These are phyloP conservation scores for Ambrosiella cleistominuta DNA, from an alignment of 2,329 filamentous ascomycete species.

Conservation along the genomic window DNA sequence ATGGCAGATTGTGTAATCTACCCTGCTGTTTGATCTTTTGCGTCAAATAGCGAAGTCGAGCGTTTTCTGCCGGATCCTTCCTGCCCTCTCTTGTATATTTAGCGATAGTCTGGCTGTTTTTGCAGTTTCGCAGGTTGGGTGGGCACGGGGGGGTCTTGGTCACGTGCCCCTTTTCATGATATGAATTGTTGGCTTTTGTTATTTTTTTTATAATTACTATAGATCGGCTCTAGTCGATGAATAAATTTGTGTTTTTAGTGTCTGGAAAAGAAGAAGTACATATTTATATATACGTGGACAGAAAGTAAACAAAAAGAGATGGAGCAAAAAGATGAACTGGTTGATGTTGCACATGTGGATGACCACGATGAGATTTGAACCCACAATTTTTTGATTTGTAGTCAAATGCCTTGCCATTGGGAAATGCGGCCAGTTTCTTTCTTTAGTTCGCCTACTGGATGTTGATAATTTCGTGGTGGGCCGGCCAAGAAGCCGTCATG, in stretches of 20 bases:
- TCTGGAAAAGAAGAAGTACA: neutral
- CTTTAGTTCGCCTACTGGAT: neutral
- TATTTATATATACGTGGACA: neutral
- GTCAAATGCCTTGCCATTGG: neutral
- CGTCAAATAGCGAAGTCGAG: neutral
- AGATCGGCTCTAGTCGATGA: conserved; percentile 6
- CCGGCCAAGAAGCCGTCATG: too few relatives aligned
- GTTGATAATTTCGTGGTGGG: too few relatives aligned
- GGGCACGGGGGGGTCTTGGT: neutral
- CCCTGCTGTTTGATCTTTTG: conserved; percentile 2
- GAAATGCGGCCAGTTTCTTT: neutral
- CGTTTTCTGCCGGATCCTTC: neutral
- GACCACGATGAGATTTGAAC: neutral
- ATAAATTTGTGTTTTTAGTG: conserved; percentile 4
- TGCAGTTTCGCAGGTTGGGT: neutral
- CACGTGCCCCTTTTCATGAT: neutral
- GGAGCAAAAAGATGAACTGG: neutral
- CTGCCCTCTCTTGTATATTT: neutral
- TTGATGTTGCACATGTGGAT: neutral
- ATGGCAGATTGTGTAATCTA: neutral
- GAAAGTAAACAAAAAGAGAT: neutral
- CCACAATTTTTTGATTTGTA: neutral
- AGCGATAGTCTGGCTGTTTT: conserved; percentile 1
- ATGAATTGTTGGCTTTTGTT: neutral
- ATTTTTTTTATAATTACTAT: neutral